phyloP scores from a whole-genome alignment of 2,329 filamentous ascomycete species.

The Berkeleyomyces basicola region DNA sequence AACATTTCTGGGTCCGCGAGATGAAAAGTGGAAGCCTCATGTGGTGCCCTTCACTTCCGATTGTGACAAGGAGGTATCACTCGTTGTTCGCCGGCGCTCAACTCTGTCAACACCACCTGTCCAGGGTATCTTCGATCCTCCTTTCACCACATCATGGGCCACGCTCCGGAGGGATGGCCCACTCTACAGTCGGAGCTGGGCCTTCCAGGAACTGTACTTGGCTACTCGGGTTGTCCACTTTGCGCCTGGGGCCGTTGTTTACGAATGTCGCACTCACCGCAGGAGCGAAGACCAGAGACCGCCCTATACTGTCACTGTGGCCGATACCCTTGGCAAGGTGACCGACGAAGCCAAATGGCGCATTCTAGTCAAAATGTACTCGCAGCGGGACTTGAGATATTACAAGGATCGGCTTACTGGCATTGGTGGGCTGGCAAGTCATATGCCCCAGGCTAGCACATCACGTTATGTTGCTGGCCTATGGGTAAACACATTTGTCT shows the following conservation, averaged over 20 bases:
- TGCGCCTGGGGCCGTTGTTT: conserved; percentile 11
- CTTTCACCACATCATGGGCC: conserved; percentile 11
- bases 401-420: conserved; percentile 18
- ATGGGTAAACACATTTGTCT: conserved; percentile 16
- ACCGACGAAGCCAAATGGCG: conserved; percentile 17
- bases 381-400: conserved; percentile 16
- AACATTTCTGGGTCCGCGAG: conserved; percentile 6
- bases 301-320: conserved; percentile 15
- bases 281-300: conserved; percentile 11
- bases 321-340: conserved; percentile 14
- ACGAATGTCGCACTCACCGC: conserved; percentile 18
- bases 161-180: conserved; percentile 14
- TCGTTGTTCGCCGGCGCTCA: conserved; percentile 7
- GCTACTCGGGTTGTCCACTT: conserved; percentile 5
- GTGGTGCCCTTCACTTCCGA: not conserved
- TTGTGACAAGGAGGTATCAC: not conserved
- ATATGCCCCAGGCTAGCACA: conserved; percentile 15
- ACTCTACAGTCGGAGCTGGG: conserved; percentile 15
- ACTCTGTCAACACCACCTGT: conserved; percentile 7
- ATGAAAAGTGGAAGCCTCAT: conserved; percentile 8
- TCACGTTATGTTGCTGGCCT: conserved; percentile 20
- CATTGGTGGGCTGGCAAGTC: conserved; percentile 19
- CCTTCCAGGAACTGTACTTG: conserved; percentile 13
- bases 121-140: conserved; percentile 12
- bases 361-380: conserved; percentile 19